Base-by-base conservation (phyloP, 2,329 filamentous ascomycete species). In the Dothidotthia symphoricarpi region DNA sequence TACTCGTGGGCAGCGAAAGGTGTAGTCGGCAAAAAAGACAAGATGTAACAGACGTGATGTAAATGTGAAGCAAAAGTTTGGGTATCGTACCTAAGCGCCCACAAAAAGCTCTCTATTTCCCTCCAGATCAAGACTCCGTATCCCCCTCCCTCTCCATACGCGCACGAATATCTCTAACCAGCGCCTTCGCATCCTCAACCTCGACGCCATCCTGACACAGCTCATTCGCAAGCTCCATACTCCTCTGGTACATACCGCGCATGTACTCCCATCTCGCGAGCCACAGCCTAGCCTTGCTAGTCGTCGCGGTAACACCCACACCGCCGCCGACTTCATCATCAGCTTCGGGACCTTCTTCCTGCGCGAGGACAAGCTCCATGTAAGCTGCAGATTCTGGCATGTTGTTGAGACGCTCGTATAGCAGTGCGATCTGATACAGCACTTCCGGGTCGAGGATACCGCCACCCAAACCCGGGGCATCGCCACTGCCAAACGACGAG, bases 161-260 rank as follows among this genome's bases (percentile, higher is more conserved):
- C 4, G 85, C 85, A 52, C 90, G 78, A 10, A 95, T 83, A 66
- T 97, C 91, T 45, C 88, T 78, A 45, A 95, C 86, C 53, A 97
- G 72, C 3, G 89, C 88, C 70, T 97, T 97, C 17, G 93, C 93
- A 67, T 98, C 93, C 64, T 98, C 93, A 2, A 97, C 88, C 67
- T 97, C 93, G 16, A 94, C 83, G 0, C 93, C 93, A 67, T 98
- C 93, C 67, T 96, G 88, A 63, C 90, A 96, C 30, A 98, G 73
- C 68, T 98, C 93, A 45, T 84, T 88, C 0, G 89, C 90, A 28
- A 97, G 71, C 46, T 88, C 81, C 68, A 86, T 85, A 3, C 88
- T 88, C 14, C 85, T 78, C 22, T 76, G 74, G 55, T 87, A 87
- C 64, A 95, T 88, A 26, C 82, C 82, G 9, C 78, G 79, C 25